Evolutionary conservation across 2,329 filamentous ascomycete genomes (phyloP).

Genomic region (Talaromyces funiculosus): DNA sequence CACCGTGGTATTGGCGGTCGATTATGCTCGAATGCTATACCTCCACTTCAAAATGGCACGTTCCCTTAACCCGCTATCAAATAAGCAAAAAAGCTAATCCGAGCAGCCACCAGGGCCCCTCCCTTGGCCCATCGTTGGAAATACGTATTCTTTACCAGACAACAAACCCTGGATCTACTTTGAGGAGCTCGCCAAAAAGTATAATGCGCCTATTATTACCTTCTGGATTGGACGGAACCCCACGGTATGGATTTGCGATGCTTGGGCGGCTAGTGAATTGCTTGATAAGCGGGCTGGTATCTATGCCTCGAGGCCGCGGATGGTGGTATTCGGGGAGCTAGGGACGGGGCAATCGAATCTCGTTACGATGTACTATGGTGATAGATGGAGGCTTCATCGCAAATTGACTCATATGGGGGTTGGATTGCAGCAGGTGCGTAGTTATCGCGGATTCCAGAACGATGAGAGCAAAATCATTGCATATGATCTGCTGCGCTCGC

Average conservation of each 20-base stretch:
- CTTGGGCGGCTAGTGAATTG: constrained; percentile 27
- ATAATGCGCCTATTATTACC: constrained; percentile 48
- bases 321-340: constrained; percentile 25
- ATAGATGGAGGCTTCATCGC: constrained; percentile 38
- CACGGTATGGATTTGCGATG: constrained; percentile 26
- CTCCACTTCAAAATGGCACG: neutral
- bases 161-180: constrained; percentile 56
- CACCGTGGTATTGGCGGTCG: neutral
- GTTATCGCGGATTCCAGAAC: constrained; percentile 52
- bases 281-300: constrained; percentile 30
- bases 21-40: neutral
- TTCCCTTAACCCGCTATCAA: neutral
- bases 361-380: constrained; percentile 20
- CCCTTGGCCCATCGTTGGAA: constrained; percentile 51
- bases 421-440: constrained; percentile 51
- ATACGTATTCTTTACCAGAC: constrained; percentile 51
- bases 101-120: constrained; percentile 51
- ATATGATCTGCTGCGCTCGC: constrained; percentile 22
- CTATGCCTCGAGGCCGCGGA: constrained; percentile 30
- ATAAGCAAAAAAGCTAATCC: neutral
- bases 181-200: constrained; percentile 47
- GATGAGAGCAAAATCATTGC: constrained; percentile 46
- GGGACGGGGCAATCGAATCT: constrained; percentile 12
- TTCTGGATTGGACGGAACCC: constrained; percentile 49
- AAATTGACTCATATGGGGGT: constrained; percentile 51